Conservation (phyloP, 164 flowering plant species). For the Magnolia kwangsiensis region DNA sequence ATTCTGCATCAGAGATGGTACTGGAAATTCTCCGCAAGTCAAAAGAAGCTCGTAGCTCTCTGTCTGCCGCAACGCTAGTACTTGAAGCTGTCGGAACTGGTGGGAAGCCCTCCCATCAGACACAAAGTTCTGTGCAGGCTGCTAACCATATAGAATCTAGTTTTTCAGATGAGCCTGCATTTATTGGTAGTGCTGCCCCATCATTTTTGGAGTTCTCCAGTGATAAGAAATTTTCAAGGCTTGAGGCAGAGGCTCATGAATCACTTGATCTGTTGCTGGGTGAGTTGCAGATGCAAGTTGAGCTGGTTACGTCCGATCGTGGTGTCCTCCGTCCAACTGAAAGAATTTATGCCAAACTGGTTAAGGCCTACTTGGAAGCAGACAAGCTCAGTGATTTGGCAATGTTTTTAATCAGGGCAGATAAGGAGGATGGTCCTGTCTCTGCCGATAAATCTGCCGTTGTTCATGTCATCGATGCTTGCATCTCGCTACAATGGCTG, state of each 20-base stretch:
- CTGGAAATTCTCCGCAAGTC: conserved; percentile 81
- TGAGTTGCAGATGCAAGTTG: conserved; percentile 54
- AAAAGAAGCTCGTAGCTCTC: conserved; percentile 60
- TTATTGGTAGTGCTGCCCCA: conserved; percentile 13
- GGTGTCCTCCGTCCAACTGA: conserved; percentile 92
- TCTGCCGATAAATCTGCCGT: conserved; percentile 64
- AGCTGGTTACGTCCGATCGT: conserved; percentile 56
- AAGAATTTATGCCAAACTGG: conserved; percentile 61
- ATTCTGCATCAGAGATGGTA: conserved; percentile 76
- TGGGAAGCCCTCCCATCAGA: conserved; percentile 14
- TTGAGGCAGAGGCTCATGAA: conserved; percentile 60
- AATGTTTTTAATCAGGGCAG: conserved; percentile 67
- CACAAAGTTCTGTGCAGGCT: conserved; percentile 17
- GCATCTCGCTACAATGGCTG: conserved; percentile 79
- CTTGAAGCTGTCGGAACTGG: conserved; percentile 27
- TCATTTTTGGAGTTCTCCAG: conserved; percentile 53
- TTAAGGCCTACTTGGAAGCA: conserved; percentile 73
- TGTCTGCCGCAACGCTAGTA: conserved; percentile 49
- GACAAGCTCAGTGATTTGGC: conserved; percentile 68
- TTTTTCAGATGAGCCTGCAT: conserved; percentile 11
- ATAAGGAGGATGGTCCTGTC: conserved; percentile 61
- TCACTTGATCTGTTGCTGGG: conserved; percentile 37
- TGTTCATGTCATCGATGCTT: conserved; percentile 71
- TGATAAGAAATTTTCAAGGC: conserved; percentile 44
- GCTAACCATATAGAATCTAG: conserved; percentile 9